Evolutionary conservation across 2,329 filamentous ascomycete genomes (phyloP).

Genomic region (Colletotrichum limetticola): DNA sequence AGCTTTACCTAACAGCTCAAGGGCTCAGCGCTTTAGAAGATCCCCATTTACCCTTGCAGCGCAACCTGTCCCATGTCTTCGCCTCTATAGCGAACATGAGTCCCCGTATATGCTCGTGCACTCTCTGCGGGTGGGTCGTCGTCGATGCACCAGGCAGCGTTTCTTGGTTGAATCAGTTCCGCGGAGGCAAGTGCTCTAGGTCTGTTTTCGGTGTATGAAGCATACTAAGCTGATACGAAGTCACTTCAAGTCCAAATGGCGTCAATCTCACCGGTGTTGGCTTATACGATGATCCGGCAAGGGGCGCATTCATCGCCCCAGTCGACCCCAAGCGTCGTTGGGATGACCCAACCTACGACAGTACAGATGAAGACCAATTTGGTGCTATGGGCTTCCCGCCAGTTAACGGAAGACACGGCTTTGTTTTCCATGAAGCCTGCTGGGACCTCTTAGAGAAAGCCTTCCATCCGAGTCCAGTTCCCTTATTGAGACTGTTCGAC

Average conservation of each 20-base stretch:
- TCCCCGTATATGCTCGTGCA: not conserved
- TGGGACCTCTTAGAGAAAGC: not conserved
- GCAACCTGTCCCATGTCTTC: no score
- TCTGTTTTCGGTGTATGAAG: not conserved
- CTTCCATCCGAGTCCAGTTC: not conserved
- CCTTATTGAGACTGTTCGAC: not conserved
- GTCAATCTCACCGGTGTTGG: not conserved
- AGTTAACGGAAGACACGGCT: not conserved
- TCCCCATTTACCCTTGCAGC: no score
- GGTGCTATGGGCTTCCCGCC: not conserved
- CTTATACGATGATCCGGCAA: not conserved
- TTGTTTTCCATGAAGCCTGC: not conserved
- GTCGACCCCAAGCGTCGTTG: not conserved
- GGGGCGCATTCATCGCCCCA: not conserved
- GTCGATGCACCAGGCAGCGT: not conserved
- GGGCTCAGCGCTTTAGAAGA: no score
- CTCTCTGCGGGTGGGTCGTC: not conserved
- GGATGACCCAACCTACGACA: not conserved
- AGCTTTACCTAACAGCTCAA: no score
- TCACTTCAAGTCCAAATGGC: not conserved
- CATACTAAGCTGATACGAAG: not conserved
- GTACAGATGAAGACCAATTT: not conserved
- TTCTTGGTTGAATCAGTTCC: not conserved
- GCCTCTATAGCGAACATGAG: not conserved
- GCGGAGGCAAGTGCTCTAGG: accelerated